Percentiles rank a stretch among this genome's conserved stretches.
Evolutionary conservation across 805 yeast genomes (phyloP).

Genomic region (Pichia thaimueangensis): DNA sequence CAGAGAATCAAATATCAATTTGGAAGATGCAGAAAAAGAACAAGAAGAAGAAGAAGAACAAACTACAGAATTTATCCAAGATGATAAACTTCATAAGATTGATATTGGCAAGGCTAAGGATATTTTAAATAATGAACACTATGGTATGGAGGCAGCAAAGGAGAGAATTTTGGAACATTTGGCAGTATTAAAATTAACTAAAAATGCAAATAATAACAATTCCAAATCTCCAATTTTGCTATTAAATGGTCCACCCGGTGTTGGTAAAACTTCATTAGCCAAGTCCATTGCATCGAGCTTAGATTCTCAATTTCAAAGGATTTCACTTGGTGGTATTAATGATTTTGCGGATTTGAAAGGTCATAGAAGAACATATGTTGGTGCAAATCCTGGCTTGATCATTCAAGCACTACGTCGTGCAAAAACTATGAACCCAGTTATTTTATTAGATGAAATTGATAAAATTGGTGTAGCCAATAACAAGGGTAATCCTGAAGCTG

Average conservation of each 20-base stretch:
- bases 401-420: slow-evolving; percentile 72
- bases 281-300: slow-evolving; percentile 71
- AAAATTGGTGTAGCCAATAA: slow-evolving; percentile 35
- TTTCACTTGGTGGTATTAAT: slow-evolving; percentile 81
- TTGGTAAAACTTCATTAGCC: slow-evolving; percentile 85
- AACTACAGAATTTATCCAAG: too few relatives aligned
- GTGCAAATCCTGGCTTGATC: slow-evolving; percentile 84
- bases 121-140: slow-evolving; percentile 70
- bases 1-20: slow-evolving; percentile 20
- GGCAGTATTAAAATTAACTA: slow-evolving; percentile 63
- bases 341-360: slow-evolving; percentile 90
- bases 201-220: slow-evolving; percentile 2
- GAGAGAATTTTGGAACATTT: slow-evolving; percentile 71
- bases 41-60: slow-evolving; percentile 26
- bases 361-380: slow-evolving; percentile 85
- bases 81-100: too few relatives aligned
- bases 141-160: slow-evolving; percentile 69
- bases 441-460: slow-evolving; percentile 80
- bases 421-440: slow-evolving; percentile 74
- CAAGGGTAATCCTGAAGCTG: slow-evolving; percentile 84
- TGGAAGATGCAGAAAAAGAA: not conserved
- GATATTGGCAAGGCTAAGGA: slow-evolving; percentile 47
- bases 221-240: slow-evolving; percentile 63
- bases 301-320: slow-evolving; percentile 68
- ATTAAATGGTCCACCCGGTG: slow-evolving; percentile 91